Evolutionary conservation across 495 filamentous ascomycete genomes (phyloP).

Genomic region (Recurvomyces mirabilis): DNA sequence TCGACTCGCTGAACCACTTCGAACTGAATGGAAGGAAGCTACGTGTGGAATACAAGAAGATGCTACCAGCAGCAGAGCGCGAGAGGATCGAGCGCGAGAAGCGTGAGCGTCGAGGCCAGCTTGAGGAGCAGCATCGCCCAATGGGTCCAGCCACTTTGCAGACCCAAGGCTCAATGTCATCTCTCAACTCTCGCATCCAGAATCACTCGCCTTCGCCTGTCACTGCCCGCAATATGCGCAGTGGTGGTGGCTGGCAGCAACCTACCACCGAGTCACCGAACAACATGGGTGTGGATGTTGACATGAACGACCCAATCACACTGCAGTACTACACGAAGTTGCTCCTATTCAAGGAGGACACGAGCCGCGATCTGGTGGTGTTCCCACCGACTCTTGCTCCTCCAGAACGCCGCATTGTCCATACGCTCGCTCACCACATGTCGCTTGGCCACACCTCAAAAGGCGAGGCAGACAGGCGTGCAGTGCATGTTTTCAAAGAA

Average conservation of each 20-base stretch:
- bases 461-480: constrained; percentile 72
- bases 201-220: constrained; percentile 64
- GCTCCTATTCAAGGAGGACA: constrained; percentile 74
- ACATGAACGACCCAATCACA: constrained; percentile 78
- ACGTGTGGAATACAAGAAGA: constrained; percentile 98
- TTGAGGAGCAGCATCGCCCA: constrained; percentile 90
- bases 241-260: constrained; percentile 38
- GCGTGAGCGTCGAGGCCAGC: constrained; percentile 86
- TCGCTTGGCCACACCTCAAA: constrained; percentile 78
- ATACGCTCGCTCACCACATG: constrained; percentile 93
- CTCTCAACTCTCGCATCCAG: constrained; percentile 55
- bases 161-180: constrained; percentile 73
- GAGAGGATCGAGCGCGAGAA: constrained; percentile 97
- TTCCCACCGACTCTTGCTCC: constrained; percentile 74
- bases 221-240: constrained; percentile 49
- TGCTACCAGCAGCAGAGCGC: constrained; percentile 86
- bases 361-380: constrained; percentile 61
- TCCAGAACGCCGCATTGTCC: constrained; percentile 73
- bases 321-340: constrained; percentile 82
- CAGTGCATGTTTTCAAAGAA: constrained; percentile 76
- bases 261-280: neutral
- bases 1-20: constrained; percentile 84
- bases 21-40: constrained; percentile 90
- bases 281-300: constrained; percentile 48
- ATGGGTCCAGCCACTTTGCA: constrained; percentile 55